phyloP scores from a whole-genome alignment of 768 basidiomycete genomes.

The Boletus sp. region DNA sequence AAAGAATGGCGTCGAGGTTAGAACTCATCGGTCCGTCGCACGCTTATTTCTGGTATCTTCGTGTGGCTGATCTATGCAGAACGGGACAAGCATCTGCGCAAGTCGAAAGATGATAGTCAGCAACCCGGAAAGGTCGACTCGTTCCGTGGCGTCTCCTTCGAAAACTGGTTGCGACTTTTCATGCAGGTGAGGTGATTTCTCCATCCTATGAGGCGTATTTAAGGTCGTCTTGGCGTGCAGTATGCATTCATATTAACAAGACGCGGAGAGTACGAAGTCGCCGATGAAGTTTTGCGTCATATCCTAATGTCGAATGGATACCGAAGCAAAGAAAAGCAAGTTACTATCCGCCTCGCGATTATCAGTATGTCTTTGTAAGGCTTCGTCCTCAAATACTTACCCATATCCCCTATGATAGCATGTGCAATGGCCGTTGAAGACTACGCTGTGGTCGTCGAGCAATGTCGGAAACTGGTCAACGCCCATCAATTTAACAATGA shows the following conservation, averaged over 20 bases:
- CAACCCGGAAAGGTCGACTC: conserved; percentile 48
- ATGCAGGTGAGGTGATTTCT: conserved; percentile 58
- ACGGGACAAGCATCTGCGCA: conserved; percentile 41
- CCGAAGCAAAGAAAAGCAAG: conserved; percentile 55
- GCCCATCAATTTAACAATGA: conserved; percentile 84
- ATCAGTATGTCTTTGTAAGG: conserved; percentile 49
- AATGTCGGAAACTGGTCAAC: conserved; percentile 70
- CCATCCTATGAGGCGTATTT: conserved; percentile 1
- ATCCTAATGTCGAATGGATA: conserved; percentile 72
- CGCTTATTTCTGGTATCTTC: background rate
- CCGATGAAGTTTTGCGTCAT: conserved; percentile 74
- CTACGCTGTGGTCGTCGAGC: conserved; percentile 62
- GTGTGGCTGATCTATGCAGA: conserved; percentile 4
- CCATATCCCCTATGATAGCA: conserved; percentile 42
- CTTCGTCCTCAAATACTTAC: background rate
- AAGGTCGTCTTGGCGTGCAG: conserved; percentile 35
- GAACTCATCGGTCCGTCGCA: conserved; percentile 52
- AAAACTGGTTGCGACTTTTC: conserved; percentile 80
- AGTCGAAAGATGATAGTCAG: conserved; percentile 40
- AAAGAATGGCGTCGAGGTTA: conserved; percentile 58
- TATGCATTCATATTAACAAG: conserved; percentile 70
- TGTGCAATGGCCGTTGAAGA: conserved; percentile 62
- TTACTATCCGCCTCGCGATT: conserved; percentile 69
- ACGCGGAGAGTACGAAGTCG: conserved; percentile 58
- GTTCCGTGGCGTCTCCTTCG: conserved; percentile 79